phyloP scores from a whole-genome alignment of 2,329 filamentous ascomycete species.

The Calonectria naviculata region DNA sequence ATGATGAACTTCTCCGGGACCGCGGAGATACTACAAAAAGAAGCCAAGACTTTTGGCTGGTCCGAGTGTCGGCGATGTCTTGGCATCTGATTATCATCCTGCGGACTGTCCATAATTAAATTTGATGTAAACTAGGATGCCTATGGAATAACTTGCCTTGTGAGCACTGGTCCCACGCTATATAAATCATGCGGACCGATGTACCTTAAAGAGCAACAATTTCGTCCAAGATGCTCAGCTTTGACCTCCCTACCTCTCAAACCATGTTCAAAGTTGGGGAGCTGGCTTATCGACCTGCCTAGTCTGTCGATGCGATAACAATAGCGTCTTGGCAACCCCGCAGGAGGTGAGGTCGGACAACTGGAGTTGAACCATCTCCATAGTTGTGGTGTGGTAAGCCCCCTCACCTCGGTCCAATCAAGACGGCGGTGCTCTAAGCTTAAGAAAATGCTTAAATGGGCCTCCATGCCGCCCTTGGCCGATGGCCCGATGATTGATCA shows the following conservation, averaged over 20 bases:
- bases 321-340: slow-evolving; percentile 17
- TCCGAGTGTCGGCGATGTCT: no score
- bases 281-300: background rate
- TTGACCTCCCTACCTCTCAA: background rate
- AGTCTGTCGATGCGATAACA: background rate
- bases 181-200: background rate
- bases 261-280: background rate
- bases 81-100: background rate
- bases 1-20: background rate
- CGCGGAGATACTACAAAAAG: background rate
- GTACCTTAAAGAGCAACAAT: background rate
- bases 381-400: slow-evolving; percentile 7
- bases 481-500: background rate
- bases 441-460: slow-evolving; percentile 15
- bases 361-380: slow-evolving; percentile 2
- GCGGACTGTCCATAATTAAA: no score
- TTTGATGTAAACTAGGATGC: background rate
- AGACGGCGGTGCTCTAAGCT: background rate
- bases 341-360: background rate
- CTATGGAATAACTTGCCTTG: background rate
- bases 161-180: background rate
- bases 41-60: background rate
- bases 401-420: slow-evolving; percentile 5
- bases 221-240: background rate
- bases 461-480: background rate